These are phyloP conservation scores for Leccinum aurantiacum DNA, from an alignment of 768 basidiomycete genomes.

Conservation along the genomic window DNA sequence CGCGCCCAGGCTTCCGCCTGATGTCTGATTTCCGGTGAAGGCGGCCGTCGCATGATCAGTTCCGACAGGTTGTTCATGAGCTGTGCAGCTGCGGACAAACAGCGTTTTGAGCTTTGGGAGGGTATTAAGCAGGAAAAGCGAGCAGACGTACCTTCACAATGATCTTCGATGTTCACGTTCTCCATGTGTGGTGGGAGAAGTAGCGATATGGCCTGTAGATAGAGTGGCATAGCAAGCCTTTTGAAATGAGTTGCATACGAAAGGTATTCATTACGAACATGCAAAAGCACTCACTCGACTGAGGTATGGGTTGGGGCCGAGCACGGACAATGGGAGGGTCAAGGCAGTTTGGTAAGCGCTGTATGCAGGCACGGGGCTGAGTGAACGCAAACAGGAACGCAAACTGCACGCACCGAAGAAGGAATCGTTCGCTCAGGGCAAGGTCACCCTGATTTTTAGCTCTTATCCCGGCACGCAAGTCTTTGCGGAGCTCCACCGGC, in stretches of 20 bases:
- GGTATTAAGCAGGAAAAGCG: neutral
- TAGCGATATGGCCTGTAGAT: slow-evolving; percentile 62
- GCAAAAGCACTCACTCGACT: slow-evolving; percentile 40
- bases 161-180: slow-evolving; percentile 42
- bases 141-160: slow-evolving; percentile 54
- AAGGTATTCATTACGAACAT: neutral
- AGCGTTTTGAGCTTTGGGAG: neutral
- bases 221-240: slow-evolving; percentile 65
- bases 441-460: slow-evolving; percentile 61
- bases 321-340: slow-evolving; percentile 37
- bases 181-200: slow-evolving; percentile 46
- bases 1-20: slow-evolving; percentile 64
- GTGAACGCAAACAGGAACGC: neutral
- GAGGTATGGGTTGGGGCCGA: slow-evolving; percentile 51
- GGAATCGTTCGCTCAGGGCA: slow-evolving; percentile 48
- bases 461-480: slow-evolving; percentile 64
- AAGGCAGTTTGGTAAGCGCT: slow-evolving; percentile 61
- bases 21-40: slow-evolving; percentile 36
- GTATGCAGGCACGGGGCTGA: neutral
- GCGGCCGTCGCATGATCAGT: slow-evolving; percentile 38
- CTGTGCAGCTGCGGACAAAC: slow-evolving; percentile 39
- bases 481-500: slow-evolving; percentile 61
- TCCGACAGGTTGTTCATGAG: slow-evolving; percentile 51
- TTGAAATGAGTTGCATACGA: neutral
- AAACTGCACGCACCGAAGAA: slow-evolving; percentile 48